A percentile compares a stretch with the other conserved stretches of the same genome.
Conservation (phyloP, 2,329 filamentous ascomycete species). For the Alternaria sp. region DNA sequence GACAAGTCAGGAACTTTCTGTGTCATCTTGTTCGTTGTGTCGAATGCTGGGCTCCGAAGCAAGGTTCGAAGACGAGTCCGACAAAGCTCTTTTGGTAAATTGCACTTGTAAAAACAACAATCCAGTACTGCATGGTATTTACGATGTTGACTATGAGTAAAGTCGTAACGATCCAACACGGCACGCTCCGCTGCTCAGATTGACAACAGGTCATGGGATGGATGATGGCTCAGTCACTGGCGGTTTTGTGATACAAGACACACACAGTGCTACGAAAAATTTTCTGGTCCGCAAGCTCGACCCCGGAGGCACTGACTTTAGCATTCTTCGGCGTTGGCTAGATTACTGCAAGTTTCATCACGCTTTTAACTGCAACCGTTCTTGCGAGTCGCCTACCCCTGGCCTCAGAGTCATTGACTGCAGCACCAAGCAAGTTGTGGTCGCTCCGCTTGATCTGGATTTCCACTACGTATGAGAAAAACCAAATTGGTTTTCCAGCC, state of each 20-base stretch:
- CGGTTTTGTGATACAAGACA: not conserved
- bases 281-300: rapidly evolving
- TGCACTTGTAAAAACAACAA: no score
- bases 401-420: not conserved
- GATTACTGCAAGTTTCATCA: not conserved
- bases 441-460: rapidly evolving
- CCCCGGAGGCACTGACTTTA: rapidly evolving
- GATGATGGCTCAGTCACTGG: not conserved
- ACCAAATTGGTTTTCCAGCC: rapidly evolving
- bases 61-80: not conserved
- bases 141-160: not conserved
- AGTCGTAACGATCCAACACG: no score
- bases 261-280: rapidly evolving
- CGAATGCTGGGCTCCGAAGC: rapidly evolving
- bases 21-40: not conserved
- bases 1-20: not conserved
- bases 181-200: not conserved
- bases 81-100: no score
- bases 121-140: not conserved
- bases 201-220: no score
- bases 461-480: not conserved
- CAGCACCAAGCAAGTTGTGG: rapidly evolving
- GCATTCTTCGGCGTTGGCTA: not conserved
- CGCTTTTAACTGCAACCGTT: rapidly evolving
- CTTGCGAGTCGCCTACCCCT: rapidly evolving